These are phyloP conservation scores for Suillus luteus DNA, from an alignment of 768 basidiomycete genomes.

Conservation along the genomic window DNA sequence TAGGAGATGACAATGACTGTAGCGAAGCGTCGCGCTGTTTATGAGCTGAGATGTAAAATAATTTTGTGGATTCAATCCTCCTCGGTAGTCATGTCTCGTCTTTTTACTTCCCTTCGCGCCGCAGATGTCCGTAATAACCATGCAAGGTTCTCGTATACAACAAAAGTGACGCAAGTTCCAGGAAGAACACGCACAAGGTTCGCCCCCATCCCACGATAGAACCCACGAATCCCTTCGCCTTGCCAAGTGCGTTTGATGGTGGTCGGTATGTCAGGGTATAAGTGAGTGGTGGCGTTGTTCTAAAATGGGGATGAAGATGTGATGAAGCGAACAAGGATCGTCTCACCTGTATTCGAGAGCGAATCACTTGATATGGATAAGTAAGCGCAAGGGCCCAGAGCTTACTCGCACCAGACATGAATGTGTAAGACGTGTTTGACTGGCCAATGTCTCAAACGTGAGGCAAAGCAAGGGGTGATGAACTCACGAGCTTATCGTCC, in stretches of 20 bases:
- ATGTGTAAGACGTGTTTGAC: constrained; percentile 89
- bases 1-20: not conserved
- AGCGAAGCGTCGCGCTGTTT: not conserved
- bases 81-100: not conserved
- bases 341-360: constrained; percentile 88
- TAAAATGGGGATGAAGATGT: constrained; percentile 28
- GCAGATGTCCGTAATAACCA: constrained; percentile 77
- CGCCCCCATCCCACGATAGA: constrained; percentile 94
- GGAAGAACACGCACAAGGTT: constrained; percentile 94
- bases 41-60: not conserved
- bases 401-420: constrained; percentile 93
- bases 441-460: constrained; percentile 32
- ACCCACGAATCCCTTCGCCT: constrained; percentile 79
- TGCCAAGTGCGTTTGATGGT: constrained; percentile 81
- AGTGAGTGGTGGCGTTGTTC: constrained; percentile 64
- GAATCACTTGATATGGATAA: constrained; percentile 97
- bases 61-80: not conserved
- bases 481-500: constrained; percentile 83
- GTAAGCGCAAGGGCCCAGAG: constrained; percentile 79
- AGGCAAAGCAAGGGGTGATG: not conserved
- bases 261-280: constrained; percentile 83
- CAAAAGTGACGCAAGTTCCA: constrained; percentile 97
- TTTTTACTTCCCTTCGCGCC: constrained; percentile 44
- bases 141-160: constrained; percentile 93
- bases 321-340: constrained; percentile 6